Base-by-base conservation (phyloP, 2,329 filamentous ascomycete species). In the Penicillium sp. region DNA sequence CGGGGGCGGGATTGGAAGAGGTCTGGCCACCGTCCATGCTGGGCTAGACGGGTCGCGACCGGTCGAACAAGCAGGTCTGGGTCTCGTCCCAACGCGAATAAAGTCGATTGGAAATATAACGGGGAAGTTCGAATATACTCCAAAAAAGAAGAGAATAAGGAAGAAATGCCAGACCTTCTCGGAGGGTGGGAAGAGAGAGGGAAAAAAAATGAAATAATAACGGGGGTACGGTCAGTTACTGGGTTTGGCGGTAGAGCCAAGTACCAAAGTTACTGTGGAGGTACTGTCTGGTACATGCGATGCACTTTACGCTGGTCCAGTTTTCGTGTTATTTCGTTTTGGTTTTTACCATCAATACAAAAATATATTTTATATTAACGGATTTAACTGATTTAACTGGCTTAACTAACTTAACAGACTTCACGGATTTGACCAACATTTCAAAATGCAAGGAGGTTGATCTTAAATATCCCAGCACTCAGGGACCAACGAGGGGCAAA, bases 11-110 rank as follows among this genome's bases (percentile, higher is more conserved):
- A 64, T 66, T 73, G 65, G 73, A 73, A 60, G 74, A 73, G 62
- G 72, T 75, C 72, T 76, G 73, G 69, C 70, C 73, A 69, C 68
- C 72, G 65, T 81, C 78, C 79, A 81, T 81, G 66, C 65, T 69
- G 69, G 69, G 69, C 71, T 72, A 69, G 71, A 73, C 68, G 70
- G 68, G 73, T 74, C 73, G 72, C 71, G 71, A 73, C 68, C 71
- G 71, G 70, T 70, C 71, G 71, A 71, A 70, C 64, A 66, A 67
- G 66, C 62, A 67, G 65, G 64, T 64, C 63, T 68, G 65, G 50
- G 50, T 35, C 43, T 57, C 27, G 54, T 57, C 55, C 55, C 55
- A 53, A 54, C 54, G 17, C 43, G 17, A 37, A 40, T 27, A 42
- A 33, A 50, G 17, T 41, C 3, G 47, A 50, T 56, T 56, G 54